These are phyloP conservation scores for Hyaloraphidium curvatum DNA, from an alignment of 192 early-diverging fungal species.

Conservation along the genomic window DNA sequence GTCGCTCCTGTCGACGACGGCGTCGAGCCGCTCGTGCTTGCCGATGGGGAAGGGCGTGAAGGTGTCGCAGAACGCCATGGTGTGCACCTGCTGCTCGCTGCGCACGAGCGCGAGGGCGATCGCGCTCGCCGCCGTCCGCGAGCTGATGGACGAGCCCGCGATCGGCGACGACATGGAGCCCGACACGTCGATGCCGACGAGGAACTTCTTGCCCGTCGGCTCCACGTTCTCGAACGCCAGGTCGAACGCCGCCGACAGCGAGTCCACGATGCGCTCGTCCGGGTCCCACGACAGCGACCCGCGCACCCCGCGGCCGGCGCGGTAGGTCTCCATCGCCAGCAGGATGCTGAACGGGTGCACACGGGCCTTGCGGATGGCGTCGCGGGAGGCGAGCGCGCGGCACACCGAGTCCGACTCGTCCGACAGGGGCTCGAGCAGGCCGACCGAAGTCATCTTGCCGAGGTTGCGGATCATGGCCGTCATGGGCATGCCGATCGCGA, in stretches of 20 bases:
- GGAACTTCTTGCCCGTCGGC: constrained; percentile 6
- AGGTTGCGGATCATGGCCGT: constrained; percentile 13
- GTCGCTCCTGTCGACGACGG: background rate
- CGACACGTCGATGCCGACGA: constrained; percentile 10
- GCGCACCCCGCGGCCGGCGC: background rate
- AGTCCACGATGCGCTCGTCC: background rate
- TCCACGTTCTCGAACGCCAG: constrained; percentile 8
- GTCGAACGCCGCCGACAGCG: constrained; percentile 10
- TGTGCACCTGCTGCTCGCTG: constrained; percentile 1
- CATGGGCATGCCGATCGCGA: constrained; percentile 11
- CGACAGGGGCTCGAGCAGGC: constrained; percentile 7
- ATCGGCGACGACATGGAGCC: constrained; percentile 8
- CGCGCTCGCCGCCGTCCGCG: constrained; percentile 6
- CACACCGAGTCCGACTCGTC: background rate
- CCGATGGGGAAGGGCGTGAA: constrained; percentile 4
- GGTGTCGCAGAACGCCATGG: constrained; percentile 6
- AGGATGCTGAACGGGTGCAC: constrained; percentile 14
- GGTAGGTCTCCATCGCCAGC: constrained; percentile 6
- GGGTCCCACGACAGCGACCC: constrained; percentile 11
- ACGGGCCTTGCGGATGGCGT: constrained; percentile 5
- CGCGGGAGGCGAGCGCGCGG: background rate
- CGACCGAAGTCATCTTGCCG: constrained; percentile 5
- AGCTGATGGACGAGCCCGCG: background rate
- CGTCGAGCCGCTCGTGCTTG: constrained; percentile 1
- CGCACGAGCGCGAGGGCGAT: constrained; percentile 5